Conservation (phyloP, 2,329 filamentous ascomycete genomes). For the Madurella mycetomatis region DNA sequence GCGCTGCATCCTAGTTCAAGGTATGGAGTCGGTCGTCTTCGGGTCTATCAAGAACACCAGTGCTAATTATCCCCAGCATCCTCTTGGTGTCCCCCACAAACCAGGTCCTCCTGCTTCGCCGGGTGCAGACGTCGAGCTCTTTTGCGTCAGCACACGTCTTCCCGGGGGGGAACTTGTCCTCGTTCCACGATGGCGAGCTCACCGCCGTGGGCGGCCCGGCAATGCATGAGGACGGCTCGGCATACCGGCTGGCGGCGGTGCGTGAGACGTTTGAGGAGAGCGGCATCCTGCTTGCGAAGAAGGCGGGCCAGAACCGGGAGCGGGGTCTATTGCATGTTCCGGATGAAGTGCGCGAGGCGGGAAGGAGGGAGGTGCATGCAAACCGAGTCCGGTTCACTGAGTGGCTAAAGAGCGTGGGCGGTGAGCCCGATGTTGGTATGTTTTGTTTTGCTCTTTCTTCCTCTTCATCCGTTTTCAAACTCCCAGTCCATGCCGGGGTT, state of each 20-base stretch:
- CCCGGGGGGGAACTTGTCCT: slow-evolving; percentile 79
- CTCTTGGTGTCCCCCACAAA: slow-evolving; percentile 82
- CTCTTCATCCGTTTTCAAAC: background rate
- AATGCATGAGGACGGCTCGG: slow-evolving; percentile 64
- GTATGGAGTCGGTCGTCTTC: background rate
- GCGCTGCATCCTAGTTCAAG: slow-evolving; percentile 4
- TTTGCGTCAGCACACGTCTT: slow-evolving; percentile 95
- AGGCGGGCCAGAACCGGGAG: background rate
- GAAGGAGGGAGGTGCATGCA: slow-evolving; percentile 63
- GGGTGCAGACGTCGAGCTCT: slow-evolving; percentile 74
- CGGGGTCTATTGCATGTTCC: slow-evolving; percentile 55
- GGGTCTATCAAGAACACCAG: no score
- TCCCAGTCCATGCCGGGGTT: background rate
- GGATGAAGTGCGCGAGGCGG: slow-evolving; percentile 57
- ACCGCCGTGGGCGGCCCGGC: slow-evolving; percentile 42
- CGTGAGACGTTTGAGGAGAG: slow-evolving; percentile 95
- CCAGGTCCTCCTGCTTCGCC: slow-evolving; percentile 81
- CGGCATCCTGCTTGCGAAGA: slow-evolving; percentile 71
- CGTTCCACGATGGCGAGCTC: slow-evolving; percentile 66
- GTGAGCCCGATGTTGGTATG: slow-evolving; percentile 60
- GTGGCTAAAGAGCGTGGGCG: slow-evolving; percentile 57
- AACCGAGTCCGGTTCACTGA: slow-evolving; percentile 61
- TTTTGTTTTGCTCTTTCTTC: slow-evolving; percentile 7
- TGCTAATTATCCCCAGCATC: slow-evolving; percentile 51
- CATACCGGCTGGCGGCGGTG: slow-evolving; percentile 79